Evolutionary conservation across 1,284 basidiomycete genomes (phyloP).

Genomic region (Apiotrichum porosum): DNA sequence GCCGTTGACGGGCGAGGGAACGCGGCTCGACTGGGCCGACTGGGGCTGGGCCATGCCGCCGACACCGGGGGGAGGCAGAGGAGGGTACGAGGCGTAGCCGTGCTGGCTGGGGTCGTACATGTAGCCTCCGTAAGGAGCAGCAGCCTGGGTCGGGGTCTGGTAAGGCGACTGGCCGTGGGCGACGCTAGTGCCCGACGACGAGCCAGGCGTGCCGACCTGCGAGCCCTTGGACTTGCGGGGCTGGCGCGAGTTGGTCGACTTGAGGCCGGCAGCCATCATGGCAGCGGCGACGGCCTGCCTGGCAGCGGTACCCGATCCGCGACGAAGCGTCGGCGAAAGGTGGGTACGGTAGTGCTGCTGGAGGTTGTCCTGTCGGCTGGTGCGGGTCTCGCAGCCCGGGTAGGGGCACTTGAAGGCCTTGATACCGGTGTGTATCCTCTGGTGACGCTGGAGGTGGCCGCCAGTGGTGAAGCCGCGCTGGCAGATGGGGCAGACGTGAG

Average conservation of each 20-base stretch:
- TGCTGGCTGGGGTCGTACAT: conserved; percentile 37
- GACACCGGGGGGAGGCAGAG: conserved; percentile 29
- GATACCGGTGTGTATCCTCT: conserved; percentile 46
- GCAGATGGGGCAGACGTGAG: conserved; percentile 44
- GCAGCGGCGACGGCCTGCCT: conserved; percentile 43
- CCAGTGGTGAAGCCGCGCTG: conserved; percentile 43
- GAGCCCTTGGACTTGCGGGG: conserved; percentile 45
- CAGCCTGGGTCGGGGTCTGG: conserved; percentile 35
- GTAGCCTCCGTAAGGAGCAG: conserved; percentile 39
- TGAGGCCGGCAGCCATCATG: conserved; percentile 46
- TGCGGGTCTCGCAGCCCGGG: conserved; percentile 45
- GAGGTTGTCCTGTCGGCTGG: conserved; percentile 45
- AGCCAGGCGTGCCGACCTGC: conserved; percentile 37
- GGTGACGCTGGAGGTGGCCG: conserved; percentile 45
- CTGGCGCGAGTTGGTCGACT: conserved; percentile 35
- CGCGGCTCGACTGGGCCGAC: conserved; percentile 37
- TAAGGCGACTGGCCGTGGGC: conserved; percentile 41
- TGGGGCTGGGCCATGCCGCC: conserved; percentile 28
- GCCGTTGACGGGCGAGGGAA: conserved; percentile 43
- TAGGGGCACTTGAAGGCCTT: conserved; percentile 48
- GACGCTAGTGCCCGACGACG: conserved; percentile 27
- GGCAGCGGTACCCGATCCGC: conserved; percentile 43
- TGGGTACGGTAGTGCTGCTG: conserved; percentile 48
- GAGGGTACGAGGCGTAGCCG: conserved; percentile 31
- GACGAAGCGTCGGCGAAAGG: conserved; percentile 40